These are phyloP conservation scores for Fusarium subglutinans DNA, from an alignment of 2,329 filamentous ascomycete species.

Conservation along the genomic window DNA sequence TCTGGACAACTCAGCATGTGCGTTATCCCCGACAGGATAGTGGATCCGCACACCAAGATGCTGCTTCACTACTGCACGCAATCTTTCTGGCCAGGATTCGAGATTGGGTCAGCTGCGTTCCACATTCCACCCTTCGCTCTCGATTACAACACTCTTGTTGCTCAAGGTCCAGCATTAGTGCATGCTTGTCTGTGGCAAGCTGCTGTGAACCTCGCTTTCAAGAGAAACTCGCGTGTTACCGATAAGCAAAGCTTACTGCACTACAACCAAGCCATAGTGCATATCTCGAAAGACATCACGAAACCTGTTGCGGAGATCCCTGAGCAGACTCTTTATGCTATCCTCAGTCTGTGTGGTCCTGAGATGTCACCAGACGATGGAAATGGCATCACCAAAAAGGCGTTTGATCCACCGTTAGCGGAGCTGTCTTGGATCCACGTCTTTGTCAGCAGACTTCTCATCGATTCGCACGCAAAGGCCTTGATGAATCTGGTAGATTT, in stretches of 20 bases:
- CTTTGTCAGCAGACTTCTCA: background rate
- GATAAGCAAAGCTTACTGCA: background rate
- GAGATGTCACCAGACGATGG: background rate
- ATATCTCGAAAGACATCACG: background rate
- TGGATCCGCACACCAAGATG: slow-evolving; percentile 7
- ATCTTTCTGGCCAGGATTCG: slow-evolving; percentile 13
- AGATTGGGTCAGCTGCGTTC: background rate
- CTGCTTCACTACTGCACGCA: slow-evolving; percentile 9
- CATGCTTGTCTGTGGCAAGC: slow-evolving; percentile 10
- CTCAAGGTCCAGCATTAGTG: slow-evolving; percentile 4
- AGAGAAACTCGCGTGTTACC: background rate
- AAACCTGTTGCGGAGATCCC: background rate
- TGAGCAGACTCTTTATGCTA: slow-evolving; percentile 12
- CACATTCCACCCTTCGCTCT: slow-evolving; percentile 1
- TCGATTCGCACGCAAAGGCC: background rate
- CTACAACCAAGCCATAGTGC: background rate
- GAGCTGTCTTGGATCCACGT: slow-evolving; percentile 12
- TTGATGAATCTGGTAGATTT: background rate
- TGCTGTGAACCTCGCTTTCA: background rate
- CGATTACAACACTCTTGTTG: slow-evolving; percentile 1
- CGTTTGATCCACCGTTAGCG: background rate
- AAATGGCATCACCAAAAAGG: background rate
- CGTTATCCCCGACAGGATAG: background rate
- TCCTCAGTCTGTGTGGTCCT: background rate
- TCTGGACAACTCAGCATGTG: background rate